phyloP scores from a whole-genome alignment of 176 grass and related monocot genomes.

The Cenchrus americanus region DNA sequence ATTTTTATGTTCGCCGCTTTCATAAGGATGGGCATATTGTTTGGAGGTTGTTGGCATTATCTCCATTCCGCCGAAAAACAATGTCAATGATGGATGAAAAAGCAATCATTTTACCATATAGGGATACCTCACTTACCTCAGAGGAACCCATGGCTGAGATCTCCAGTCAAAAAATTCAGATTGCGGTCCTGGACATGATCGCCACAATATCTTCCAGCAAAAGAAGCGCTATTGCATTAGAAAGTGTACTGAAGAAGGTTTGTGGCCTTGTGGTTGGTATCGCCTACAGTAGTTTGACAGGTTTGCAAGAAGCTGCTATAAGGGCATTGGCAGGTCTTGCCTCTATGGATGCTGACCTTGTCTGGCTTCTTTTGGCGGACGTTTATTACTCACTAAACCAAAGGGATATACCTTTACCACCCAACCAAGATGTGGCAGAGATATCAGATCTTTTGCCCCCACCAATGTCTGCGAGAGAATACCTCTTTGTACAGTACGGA shows the following conservation, averaged over 20 bases:
- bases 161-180: conserved; percentile 91
- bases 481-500: conserved; percentile 77
- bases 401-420: conserved; percentile 51
- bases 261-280: conserved; percentile 87
- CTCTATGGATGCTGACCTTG: conserved; percentile 77
- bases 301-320: conserved; percentile 70
- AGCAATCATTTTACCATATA: conserved; percentile 82
- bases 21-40: conserved; percentile 78
- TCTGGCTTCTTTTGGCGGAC: conserved; percentile 94
- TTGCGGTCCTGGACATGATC: conserved; percentile 81
- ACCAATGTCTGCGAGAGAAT: conserved; percentile 66
- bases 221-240: conserved; percentile 67
- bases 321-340: conserved; percentile 73
- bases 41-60: conserved; percentile 77
- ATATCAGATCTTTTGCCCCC: conserved; percentile 70
- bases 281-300: conserved; percentile 67
- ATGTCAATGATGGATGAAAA: conserved; percentile 53
- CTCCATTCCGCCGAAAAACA: conserved; percentile 69
- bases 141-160: conserved; percentile 88
- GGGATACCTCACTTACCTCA: conserved; percentile 56
- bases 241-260: conserved; percentile 78
- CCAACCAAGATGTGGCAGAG: conserved; percentile 45
- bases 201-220: conserved; percentile 65
- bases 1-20: conserved; percentile 89
- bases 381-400: conserved; percentile 78